Base-by-base conservation (phyloP, 78 protist genomes). In the slime mould (Dictyostelium discoideum) region DNA sequence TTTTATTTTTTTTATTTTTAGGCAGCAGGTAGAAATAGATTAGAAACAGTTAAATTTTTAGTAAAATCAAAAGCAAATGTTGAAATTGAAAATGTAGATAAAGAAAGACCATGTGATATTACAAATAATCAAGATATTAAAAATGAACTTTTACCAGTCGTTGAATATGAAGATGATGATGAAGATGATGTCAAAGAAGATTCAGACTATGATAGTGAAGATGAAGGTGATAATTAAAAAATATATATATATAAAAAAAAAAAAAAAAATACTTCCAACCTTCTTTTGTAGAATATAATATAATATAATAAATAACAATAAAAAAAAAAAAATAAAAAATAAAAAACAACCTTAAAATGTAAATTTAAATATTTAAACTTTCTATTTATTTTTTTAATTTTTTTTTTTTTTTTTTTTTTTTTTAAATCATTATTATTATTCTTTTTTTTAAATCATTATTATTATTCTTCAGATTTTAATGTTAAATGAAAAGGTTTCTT, bases 11-110 rank as follows among this genome's bases (percentile, higher is more conserved):
- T 44, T 44, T n/a, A 16, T 8, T 50, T 50, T 50, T 44, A 67
- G 69, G 93, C 93, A 16, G 85, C 93, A n/a, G 85, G 72, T 26
- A 54, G 93, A 65, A 83, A 54, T 44, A 54, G 93, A 65, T 80
- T 87, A 29, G 87, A 77, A 26, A 78, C 73, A 24, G 86, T 87
- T 3, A 87, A 87, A 22, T 20, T 79, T n/a, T 65, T 87, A 32
- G 93, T 87, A 24, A 32, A 77, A n/a, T 9, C 22, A 5, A 79
- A 79, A 44, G 93, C 93, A 10, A 42, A 77, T 24, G 48, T 87
- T 29, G 86, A 87, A 14, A 13, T 42, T 65, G 73, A 44, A 87
- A 87, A 87, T 44, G 84, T 39, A 63, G 93, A 87, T 87, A 83
- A 65, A 39, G 93, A 87, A 80, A 87, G 73, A 54, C 73, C 93